Evolutionary conservation across 2,329 filamentous ascomycete genomes (phyloP).

Genomic region (Aspergillus costaricaensis): DNA sequence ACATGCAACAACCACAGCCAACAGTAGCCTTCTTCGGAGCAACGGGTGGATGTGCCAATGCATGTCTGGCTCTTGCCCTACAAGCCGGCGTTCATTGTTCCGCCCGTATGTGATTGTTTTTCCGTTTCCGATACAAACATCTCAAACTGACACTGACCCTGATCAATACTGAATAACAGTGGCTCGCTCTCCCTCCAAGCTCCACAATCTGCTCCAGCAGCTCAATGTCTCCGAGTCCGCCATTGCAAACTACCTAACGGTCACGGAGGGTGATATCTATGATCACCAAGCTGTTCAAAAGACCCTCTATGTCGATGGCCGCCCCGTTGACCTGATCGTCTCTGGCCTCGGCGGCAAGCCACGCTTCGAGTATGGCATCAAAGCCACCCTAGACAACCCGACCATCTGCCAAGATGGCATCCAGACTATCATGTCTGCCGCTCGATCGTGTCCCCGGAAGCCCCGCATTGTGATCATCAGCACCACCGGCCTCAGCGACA

Average conservation of each 20-base stretch:
- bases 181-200: conserved; percentile 53
- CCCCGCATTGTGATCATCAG: conserved; percentile 35
- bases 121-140: too few relatives aligned
- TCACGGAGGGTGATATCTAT: conserved; percentile 51
- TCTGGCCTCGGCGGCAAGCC: conserved; percentile 50
- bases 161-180: conserved; percentile 26
- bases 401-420: conserved; percentile 37
- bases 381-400: conserved; percentile 36
- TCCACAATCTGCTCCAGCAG: conserved; percentile 44
- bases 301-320: conserved; percentile 29
- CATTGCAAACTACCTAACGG: conserved; percentile 46
- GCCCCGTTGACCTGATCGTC: conserved; percentile 47
- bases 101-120: conserved; percentile 32
- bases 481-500: conserved; percentile 36
- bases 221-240: conserved; percentile 42
- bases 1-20: conserved; percentile 9
- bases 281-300: conserved; percentile 44
- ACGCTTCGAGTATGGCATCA: conserved; percentile 27
- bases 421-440: conserved; percentile 28
- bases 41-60: conserved; percentile 51
- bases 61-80: conserved; percentile 49
- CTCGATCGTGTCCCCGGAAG: conserved; percentile 15
- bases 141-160: too few relatives aligned
- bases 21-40: conserved; percentile 56
- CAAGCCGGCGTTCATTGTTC: conserved; percentile 47